Conservation (phyloP, 352 stramenopile species). For the Phytophthora hibernalis region DNA sequence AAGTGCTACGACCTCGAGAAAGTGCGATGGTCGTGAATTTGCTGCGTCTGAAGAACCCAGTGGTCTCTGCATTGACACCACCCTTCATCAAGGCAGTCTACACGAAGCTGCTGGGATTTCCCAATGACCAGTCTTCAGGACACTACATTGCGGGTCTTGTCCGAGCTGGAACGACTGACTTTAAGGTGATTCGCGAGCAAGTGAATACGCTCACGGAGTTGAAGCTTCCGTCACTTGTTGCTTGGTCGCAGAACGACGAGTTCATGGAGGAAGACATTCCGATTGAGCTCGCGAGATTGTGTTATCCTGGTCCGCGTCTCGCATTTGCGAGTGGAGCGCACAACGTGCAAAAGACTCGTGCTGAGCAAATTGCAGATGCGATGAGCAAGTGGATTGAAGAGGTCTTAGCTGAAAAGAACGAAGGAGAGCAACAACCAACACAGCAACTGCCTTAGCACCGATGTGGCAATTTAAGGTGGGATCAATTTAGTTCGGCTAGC, state of each 20-base stretch:
- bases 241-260: constrained; percentile 56
- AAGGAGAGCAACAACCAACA: constrained; percentile 4
- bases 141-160: constrained; percentile 53
- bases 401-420: constrained; percentile 19
- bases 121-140: constrained; percentile 24
- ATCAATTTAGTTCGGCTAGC: too few relatives aligned
- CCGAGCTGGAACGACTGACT: constrained; percentile 55
- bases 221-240: constrained; percentile 44
- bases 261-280: constrained; percentile 57
- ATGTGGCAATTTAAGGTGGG: background rate
- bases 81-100: constrained; percentile 47
- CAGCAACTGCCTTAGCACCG: constrained; percentile 12
- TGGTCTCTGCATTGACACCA: constrained; percentile 22
- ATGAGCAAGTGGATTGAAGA: constrained; percentile 35
- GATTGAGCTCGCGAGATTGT: constrained; percentile 38
- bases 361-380: constrained; percentile 33
- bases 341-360: constrained; percentile 72
- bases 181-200: constrained; percentile 41
- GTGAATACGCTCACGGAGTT: constrained; percentile 24
- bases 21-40: constrained; percentile 43
- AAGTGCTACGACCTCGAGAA: constrained; percentile 41
- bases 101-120: constrained; percentile 46
- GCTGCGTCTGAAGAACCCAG: constrained; percentile 26
- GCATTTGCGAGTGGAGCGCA: constrained; percentile 52
- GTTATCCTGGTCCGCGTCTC: constrained; percentile 44